These are phyloP conservation scores for Phaeotremella fagi DNA, from an alignment of 768 basidiomycete species.

Conservation along the genomic window DNA sequence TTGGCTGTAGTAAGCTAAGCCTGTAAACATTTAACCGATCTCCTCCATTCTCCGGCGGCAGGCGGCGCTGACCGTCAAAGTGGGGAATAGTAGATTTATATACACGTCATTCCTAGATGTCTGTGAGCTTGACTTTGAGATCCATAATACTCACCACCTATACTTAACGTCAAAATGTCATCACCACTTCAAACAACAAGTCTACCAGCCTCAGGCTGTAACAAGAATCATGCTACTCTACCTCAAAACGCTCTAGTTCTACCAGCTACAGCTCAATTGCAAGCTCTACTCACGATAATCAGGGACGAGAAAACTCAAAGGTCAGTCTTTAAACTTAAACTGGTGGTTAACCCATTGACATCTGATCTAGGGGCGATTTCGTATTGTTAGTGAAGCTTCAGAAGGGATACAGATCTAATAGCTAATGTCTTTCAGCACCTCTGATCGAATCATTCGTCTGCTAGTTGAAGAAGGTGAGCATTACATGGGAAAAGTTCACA, in stretches of 20 bases:
- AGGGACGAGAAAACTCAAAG: conserved; percentile 77
- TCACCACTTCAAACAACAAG: conserved; percentile 12
- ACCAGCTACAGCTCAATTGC: conserved; percentile 84
- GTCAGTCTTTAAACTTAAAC: conserved; percentile 12
- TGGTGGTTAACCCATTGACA: neutral
- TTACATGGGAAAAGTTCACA: neutral
- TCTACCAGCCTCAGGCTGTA: conserved; percentile 36
- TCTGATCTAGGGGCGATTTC: conserved; percentile 71
- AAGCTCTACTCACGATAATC: conserved; percentile 93
- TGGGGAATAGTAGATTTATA: too few species aligned
- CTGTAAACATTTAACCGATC: too few species aligned
- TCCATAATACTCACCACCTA: neutral
- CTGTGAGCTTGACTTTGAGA: too few species aligned
- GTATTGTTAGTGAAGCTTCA: conserved; percentile 57
- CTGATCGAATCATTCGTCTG: conserved; percentile 67
- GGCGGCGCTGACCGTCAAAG: too few species aligned
- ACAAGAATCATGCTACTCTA: conserved; percentile 49
- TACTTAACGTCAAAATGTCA: neutral
- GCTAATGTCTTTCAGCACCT: conserved; percentile 27
- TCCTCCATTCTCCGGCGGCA: too few species aligned
- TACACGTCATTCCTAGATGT: too few species aligned
- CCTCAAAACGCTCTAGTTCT: conserved; percentile 84
- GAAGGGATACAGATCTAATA: neutral
- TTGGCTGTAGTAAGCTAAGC: too few species aligned
- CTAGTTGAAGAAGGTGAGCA: conserved; percentile 53